Evolutionary conservation across 2,329 filamentous ascomycete species (phyloP), one percentile per base, ranked within the genome.

Genomic region (Calcarisporium arbuscula): DNA sequence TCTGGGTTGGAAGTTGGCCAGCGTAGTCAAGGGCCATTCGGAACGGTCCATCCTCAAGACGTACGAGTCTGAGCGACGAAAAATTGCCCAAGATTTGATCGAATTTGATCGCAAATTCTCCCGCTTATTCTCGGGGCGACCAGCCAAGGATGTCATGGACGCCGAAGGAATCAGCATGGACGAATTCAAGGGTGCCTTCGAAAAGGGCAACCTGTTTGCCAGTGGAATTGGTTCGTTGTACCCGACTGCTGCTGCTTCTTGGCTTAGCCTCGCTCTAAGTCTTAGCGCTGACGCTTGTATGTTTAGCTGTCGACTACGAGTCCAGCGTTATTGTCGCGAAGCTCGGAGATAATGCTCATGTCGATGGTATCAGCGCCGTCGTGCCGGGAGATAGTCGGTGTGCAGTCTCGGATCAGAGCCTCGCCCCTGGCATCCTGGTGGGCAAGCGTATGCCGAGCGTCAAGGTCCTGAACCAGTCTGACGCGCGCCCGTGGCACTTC

Each of bases 21-120:
- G 59, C 2, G 68, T 68, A 1, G 49, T 59, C 17, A 68, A 67
- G 35, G 67, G 67, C 4, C 49, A 66, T 4, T 56, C 64, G 0
- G 59, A 63, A 3, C 56, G 53, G 0, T 55, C 49, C 0, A 58
- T 77, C 4, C 56, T 77, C 1, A 46, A 55, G 14, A 74, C 68
- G 0, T 77, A 77, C 40, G 58, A 70, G 29, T 44, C 44, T 3
- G 74, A 77, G 45, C 62, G 81, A 5, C 66, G 70, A 6, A 64
- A 62, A 8, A 72, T 85, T 3, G 82, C 82, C 0, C 65, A 78
- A 42, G 72, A 80, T 25, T 67, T 86, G 1, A 85, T 87, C 40
- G 64, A 68, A 6, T 79, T 81, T 40, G 77, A 81, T 46, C 70
- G 73, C 38, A 65, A 62, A 22, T 76, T 78, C 43, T 70, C 68